phyloP scores from a whole-genome alignment of 1,284 basidiomycete genomes.

The Macrocybe sp. region DNA sequence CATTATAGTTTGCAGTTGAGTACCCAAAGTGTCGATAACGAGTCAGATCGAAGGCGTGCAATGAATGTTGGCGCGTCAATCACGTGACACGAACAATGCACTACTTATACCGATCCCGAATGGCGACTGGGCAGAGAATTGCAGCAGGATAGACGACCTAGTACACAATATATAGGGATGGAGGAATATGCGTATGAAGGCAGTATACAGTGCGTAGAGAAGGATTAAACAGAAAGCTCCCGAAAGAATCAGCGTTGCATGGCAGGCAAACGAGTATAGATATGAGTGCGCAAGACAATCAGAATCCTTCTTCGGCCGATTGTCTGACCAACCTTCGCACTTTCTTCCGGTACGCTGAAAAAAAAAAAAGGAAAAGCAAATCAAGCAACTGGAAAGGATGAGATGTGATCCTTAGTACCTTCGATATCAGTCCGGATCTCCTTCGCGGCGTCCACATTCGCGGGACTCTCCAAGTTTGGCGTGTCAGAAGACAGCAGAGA shows the following conservation, averaged over 20 bases:
- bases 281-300: conserved; percentile 36
- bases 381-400: neutral
- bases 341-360: conserved; percentile 83
- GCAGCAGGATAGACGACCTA: conserved; percentile 1
- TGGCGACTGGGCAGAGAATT: conserved; percentile 1
- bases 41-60: no score
- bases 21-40: no score
- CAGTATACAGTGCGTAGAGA: conserved; percentile 1
- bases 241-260: no score
- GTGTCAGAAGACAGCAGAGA: conserved; percentile 90
- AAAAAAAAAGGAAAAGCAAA: conserved; percentile 1
- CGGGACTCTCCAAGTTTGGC: conserved; percentile 93
- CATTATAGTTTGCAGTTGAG: conserved; percentile 6
- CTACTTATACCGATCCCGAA: no score
- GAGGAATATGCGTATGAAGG: conserved; percentile 11
- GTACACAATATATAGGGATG: neutral
- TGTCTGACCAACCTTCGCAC: conserved; percentile 81
- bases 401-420: conserved; percentile 37
- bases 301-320: conserved; percentile 81
- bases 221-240: neutral
- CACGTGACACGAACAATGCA: conserved; percentile 13
- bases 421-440: conserved; percentile 75
- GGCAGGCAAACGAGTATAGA: neutral
- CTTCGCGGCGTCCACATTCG: conserved; percentile 96
- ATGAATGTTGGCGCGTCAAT: conserved; percentile 4